Evolutionary conservation across 1,284 basidiomycete genomes (phyloP), one percentile per base, ranked within the genome.

Genomic region (Lignosus rhinocerotis): DNA sequence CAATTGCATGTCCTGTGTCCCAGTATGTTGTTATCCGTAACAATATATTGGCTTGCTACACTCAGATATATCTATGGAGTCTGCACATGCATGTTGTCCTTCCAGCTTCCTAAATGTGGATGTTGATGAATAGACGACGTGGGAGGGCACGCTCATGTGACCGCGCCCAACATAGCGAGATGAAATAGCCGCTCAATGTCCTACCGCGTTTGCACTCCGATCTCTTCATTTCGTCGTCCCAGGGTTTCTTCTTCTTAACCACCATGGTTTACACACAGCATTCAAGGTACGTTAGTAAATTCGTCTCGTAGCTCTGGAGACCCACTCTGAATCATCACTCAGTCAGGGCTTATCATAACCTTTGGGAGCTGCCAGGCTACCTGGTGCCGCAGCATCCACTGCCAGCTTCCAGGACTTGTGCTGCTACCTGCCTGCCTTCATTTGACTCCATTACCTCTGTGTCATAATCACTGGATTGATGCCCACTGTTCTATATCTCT

Each of bases 131-230:
- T 12, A 3, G 9, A 39, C n/a, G 36, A 39, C 36, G 36, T n/a
- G 36, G 11, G 7, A 30, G 7, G 43, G 47, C 48, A 41, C 62
- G 62, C 49, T 39, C 62, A 64, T 59, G 62, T 64, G 62, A 64
- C 53, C 62, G 62, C 55, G 62, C 44, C 46, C 38, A 41, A 57
- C 46, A 55, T 52, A 46, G 46, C 46, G 41, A 57, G n/a, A 61
- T 64, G 56, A 59, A 61, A 34, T 57, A 59, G 57, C 36, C 62
- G 62, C 62, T 32, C 38, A 43, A 2, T 38, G 4, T n/a, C n/a
- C n/a, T 47, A 43, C 46, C 49, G 47, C 38, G 55, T 55, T 43
- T 44, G 49, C 46, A 45, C 21, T 43, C 52, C 44, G 16, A 25
- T 46, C n/a, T 36, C 43, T 36, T 46, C 52, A 51, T 55, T 51